Percentiles rank a stretch among this genome's conserved stretches.
These are phyloP conservation scores for Thalassia testudinum DNA, from an alignment of 116 monocot species.

Conservation along the genomic window DNA sequence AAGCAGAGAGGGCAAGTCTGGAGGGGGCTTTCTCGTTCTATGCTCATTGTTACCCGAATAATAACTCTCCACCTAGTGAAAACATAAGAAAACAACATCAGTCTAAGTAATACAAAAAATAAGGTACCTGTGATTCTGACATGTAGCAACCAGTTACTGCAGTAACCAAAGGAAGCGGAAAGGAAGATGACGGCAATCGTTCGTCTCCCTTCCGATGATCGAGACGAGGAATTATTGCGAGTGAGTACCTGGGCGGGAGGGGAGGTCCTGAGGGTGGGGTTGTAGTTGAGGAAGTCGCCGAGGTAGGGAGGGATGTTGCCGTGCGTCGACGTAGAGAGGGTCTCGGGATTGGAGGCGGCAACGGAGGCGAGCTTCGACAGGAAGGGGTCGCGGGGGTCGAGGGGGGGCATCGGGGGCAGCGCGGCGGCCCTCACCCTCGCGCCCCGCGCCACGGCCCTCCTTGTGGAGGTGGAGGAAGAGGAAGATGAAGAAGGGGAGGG, in stretches of 20 bases:
- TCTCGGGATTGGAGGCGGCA: conserved; percentile 32
- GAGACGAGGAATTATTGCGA: too few species aligned
- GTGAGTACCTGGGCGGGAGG: conserved; percentile 85
- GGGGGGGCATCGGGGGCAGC: conserved; percentile 26
- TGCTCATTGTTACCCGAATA: conserved; percentile 74
- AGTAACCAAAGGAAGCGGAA: too few species aligned
- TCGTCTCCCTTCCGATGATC: too few species aligned
- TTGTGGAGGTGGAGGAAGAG: background rate
- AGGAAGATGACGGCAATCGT: too few species aligned
- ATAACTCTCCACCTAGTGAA: conserved; percentile 61
- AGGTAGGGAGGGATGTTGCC: conserved; percentile 51
- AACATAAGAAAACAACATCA: background rate
- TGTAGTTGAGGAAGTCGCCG: conserved; percentile 52
- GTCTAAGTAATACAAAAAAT: too few species aligned
- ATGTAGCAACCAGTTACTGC: too few species aligned
- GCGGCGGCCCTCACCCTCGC: conserved; percentile 2
- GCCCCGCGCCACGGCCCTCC: background rate
- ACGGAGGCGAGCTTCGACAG: conserved; percentile 57
- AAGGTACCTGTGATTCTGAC: too few species aligned
- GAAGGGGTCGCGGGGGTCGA: conserved; percentile 72
- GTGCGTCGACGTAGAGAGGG: conserved; percentile 9
- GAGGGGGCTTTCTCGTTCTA: conserved; percentile 81
- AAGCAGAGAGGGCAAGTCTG: conserved; percentile 83
- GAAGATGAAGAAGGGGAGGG: background rate
- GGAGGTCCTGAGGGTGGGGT: conserved; percentile 81